Conservation (phyloP, 1,284 basidiomycete species). For the Ustilago cynodontis region DNA sequence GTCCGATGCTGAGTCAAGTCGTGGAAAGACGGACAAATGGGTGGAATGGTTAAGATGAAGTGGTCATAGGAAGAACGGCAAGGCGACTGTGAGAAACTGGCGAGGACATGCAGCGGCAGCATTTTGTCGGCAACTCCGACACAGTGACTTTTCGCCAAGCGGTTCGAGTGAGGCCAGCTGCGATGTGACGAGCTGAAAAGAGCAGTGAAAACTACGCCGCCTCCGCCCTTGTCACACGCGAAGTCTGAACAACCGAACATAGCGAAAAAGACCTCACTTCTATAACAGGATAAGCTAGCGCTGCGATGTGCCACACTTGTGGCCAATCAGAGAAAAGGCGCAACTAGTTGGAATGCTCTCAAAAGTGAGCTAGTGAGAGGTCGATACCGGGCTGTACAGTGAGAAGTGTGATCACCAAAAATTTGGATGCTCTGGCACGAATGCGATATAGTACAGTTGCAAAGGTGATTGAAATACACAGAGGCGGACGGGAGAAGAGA, state of each 20-base stretch:
- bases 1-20: constrained; percentile 7
- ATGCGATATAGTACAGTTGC: not conserved
- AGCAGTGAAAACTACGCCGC: not conserved
- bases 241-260: too few species aligned
- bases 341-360: too few species aligned
- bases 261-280: too few species aligned
- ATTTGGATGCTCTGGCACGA: too few species aligned
- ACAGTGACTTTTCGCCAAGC: not conserved
- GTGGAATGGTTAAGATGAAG: not conserved
- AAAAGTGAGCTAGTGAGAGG: too few species aligned
- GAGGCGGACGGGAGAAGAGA: not conserved
- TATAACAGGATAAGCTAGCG: too few species aligned
- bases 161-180: not conserved
- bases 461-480: too few species aligned
- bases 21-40: not conserved
- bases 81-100: not conserved
- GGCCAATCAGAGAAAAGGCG: too few species aligned
- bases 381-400: too few species aligned
- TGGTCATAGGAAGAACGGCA: not conserved
- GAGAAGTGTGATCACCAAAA: too few species aligned
- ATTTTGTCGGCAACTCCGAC: constrained; percentile 6
- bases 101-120: not conserved
- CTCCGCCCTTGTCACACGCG: too few species aligned
- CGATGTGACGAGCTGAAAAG: not conserved
- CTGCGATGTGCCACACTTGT: too few species aligned